Base-by-base conservation (phyloP, 441 rosid species). In the Arabidopsis lyrata region DNA sequence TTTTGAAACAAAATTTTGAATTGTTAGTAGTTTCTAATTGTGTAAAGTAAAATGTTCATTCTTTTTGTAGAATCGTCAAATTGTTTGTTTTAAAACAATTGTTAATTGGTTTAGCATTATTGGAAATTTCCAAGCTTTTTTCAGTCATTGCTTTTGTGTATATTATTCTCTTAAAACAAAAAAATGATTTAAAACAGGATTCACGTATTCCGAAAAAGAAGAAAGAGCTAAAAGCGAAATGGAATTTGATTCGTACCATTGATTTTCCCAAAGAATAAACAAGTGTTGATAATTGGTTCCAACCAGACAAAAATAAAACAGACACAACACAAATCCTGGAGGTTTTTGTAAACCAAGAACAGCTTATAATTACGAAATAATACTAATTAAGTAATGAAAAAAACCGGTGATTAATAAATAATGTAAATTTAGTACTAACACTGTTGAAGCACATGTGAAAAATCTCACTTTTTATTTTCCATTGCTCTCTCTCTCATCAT, bases 181-280 rank as follows among this genome's bases (percentile, higher is more conserved):
- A 42, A 5, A 32, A 32, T 44, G 18, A 44, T 44, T 44, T 44
- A 1, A 14, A 44, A 32, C 6, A 6, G 1, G 10, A 6, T 35
- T 34, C 36, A 35, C 39, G 4, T 1, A 35, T 8, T 8, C 39
- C 39, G 10, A 35, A 5, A 35, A 29, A 29, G 31, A 29, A 29
- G 31, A 29, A 29, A 29, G 31, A 29, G 31, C 4, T 29, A 29
- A 29, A 29, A 29, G 5, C 31, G 31, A 29, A 50, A 68, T 55
- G 79, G 75, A 76, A 63, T 76, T 14, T 70, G 80, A 65, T 70
- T 76, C 62, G 62, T 63, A 70, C 72, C 70, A 70, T 76, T 76
- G 49, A 24, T 57, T 38, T 70, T 70, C 62, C 72, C 67, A 22
- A 57, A 55, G 52, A 31, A 63, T 12, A 27, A 53, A 54, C 8